Conservation (phyloP, 805 yeast genomes). For the Barnettozyma siamensis region DNA sequence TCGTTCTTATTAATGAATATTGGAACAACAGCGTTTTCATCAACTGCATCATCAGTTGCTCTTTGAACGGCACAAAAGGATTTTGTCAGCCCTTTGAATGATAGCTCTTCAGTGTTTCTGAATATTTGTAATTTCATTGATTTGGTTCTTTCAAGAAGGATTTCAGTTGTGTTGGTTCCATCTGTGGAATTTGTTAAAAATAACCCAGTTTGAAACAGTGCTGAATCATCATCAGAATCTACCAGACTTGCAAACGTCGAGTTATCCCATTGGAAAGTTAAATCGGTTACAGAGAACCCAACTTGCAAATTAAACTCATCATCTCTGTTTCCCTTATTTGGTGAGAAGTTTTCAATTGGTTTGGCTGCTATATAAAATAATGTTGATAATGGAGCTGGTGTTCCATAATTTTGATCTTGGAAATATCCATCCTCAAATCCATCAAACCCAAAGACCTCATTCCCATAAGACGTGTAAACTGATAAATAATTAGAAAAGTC, state of each 20-base stretch:
- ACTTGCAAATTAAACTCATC: conserved; percentile 32
- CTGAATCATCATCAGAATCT: conserved; percentile 67
- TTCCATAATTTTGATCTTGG: conserved; percentile 10
- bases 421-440: conserved; percentile 12
- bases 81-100: conserved; percentile 36
- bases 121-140: conserved; percentile 42
- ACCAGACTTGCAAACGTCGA: conserved; percentile 49
- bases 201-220: conserved; percentile 57
- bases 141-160: conserved; percentile 5
- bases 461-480: conserved; percentile 5
- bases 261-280: conserved; percentile 66
- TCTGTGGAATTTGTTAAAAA: conserved; percentile 26
- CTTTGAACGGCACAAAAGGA: conserved; percentile 70
- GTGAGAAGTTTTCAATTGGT: conserved; percentile 12
- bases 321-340: neutral
- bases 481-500: conserved; percentile 4
- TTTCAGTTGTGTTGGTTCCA: conserved; percentile 5
- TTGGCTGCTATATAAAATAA: conserved; percentile 4
- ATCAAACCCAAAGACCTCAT: conserved; percentile 3
- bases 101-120: conserved; percentile 31
- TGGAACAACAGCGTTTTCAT: conserved; percentile 24
- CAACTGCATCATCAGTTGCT: conserved; percentile 16
- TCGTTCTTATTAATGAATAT: conserved; percentile 36
- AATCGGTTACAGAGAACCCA: conserved; percentile 57
- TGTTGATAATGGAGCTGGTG: conserved; percentile 12